Percentiles rank a stretch among this genome's conserved stretches.
These are phyloP conservation scores for Sanghuangporus sanghuang DNA, from an alignment of 1,284 basidiomycete species.

Conservation along the genomic window DNA sequence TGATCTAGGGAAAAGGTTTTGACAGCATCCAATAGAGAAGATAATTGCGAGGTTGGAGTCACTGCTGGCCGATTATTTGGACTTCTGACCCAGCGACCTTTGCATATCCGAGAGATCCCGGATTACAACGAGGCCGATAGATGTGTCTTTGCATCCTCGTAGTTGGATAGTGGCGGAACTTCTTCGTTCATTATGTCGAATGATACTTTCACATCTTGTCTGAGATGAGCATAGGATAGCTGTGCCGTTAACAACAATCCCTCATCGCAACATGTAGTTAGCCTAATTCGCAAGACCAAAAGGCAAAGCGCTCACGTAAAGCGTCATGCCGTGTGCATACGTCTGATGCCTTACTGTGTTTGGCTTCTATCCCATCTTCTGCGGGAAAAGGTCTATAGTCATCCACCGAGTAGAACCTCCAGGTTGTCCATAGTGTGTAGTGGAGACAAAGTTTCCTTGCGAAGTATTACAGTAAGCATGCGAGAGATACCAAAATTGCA, in stretches of 20 bases:
- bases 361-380: neutral
- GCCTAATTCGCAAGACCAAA: neutral
- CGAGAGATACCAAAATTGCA: conserved; percentile 9
- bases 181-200: neutral
- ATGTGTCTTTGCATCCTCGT: neutral
- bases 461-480: neutral
- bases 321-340: conserved; percentile 10
- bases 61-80: neutral
- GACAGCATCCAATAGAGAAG: neutral
- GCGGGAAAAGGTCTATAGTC: neutral
- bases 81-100: neutral
- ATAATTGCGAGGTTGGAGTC: neutral
- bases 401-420: conserved; percentile 11
- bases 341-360: conserved; percentile 4
- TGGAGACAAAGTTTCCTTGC: neutral
- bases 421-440: neutral
- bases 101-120: neutral
- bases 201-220: neutral
- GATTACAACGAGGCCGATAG: neutral
- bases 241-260: neutral
- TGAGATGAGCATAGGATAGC: neutral
- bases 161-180: neutral
- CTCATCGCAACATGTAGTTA: neutral
- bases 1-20: too few relatives aligned
- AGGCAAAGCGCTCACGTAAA: neutral